Base-by-base conservation (phyloP, 1,139 yeast species). In the Taiozyma sp. region DNA sequence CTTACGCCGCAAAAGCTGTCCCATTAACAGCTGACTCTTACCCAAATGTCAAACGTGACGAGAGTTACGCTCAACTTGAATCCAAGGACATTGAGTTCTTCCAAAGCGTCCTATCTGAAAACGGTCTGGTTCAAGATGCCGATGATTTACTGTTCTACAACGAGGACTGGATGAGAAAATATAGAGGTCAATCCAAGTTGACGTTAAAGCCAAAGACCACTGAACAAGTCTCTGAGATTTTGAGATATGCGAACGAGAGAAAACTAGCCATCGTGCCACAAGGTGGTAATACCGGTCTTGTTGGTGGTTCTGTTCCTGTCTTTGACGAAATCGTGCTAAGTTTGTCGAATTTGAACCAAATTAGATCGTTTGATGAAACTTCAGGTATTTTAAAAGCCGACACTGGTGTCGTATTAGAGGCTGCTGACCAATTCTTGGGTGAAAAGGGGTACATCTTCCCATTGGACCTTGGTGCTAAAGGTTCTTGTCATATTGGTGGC, bases 161-260 rank as follows among this genome's bases (percentile, higher is more conserved):
- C 65, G 95, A 88, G 66, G 99, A 93, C 68, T 90, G 96, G 95
- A 93, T 92, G 97, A 79, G 91, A 66, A 93, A 93, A 70, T 93
- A 92, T 70, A 78, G 83, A 54, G 99, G 99, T 22, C 90, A 88
- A 65, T 85, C 97, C 1, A 75, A 80, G 62, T 70, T 93, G 47
- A 92, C 91, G 4, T 75, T 93, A 59, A 90, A 87, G 65, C 99
- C 99, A 40, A 87, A 86, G 63, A 80, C 88, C 19, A 82, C 91
- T 2, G 82, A 86, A 54, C 95, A 93, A 67, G 85, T 93, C 23
- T 77, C 93, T 4, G 65, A 80, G 61, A 89, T 93, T 56, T 66
- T 93, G 63, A 83, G 84, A 66, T 87, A 90, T 69, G 90, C 97
- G 74, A 87, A 88, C 65, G 88, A 84, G 34, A 72, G 84, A 48